Base-by-base conservation (phyloP, 176 grass and related monocot species). In the Carex kokanica region DNA sequence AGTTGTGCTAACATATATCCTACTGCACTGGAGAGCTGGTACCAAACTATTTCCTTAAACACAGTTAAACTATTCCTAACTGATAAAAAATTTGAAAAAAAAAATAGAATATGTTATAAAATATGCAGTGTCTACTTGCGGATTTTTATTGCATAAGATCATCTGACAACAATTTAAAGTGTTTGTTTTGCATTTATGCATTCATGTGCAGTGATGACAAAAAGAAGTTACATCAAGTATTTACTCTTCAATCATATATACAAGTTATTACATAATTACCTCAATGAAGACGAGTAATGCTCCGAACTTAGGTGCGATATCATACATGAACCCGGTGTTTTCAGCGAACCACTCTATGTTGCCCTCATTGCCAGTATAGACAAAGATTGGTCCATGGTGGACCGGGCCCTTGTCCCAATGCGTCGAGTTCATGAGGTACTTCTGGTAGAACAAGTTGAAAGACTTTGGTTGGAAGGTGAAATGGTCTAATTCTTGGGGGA, bases 261-360 rank as follows among this genome's bases (percentile, higher is more conserved):
- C 6, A 7, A 7, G 2, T n/a, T 24, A 23, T 29, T 18, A 21
- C 17, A 69, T 14, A 27, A 11, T 6, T 84, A 90, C 95, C 92
- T 98, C 95, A 85, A 99, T 88, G 96, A 99, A 99, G 86, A 99
- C 88, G 52, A 99, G 91, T 12, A 99, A 84, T 10, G 96, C 96
- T 25, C 82, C 62, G 86, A 95, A 99, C 27, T 83, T 53, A 10
- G 91, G 96, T 1, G 96, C 96, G 58, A 91, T 85, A 74, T 98
- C 96, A 86, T 90, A 88, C 96, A 98, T 86, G 93, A 95, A 98
- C 1, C 93, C 93, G 0, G 93, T 99, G 86, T 89, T 93, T 66
- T 81, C 89, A 27, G 96, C 86, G 64, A 93, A 91, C 93, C 90
- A 98, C 85, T 93, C 96, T 81, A 95, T 91, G 69, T 93, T 84